A percentile compares a stretch with the other conserved stretches of the same genome.
These are phyloP conservation scores for Calonectria fujianensis DNA, from an alignment of 2,329 filamentous ascomycete species.

Conservation along the genomic window DNA sequence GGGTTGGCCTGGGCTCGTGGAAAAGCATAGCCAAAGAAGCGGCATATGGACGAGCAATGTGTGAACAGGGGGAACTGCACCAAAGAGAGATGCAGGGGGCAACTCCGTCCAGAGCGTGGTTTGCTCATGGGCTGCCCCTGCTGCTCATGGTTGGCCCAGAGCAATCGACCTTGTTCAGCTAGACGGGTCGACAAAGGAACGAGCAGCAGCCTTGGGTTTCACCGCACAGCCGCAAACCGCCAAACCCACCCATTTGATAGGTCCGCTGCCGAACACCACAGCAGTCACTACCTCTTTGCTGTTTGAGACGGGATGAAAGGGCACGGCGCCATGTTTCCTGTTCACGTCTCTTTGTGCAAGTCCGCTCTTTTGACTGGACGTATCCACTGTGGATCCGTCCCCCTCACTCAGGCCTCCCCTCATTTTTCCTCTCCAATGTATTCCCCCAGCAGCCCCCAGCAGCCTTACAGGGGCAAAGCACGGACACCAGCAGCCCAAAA, in stretches of 20 bases:
- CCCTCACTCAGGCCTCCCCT: background rate
- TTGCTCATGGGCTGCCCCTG: background rate
- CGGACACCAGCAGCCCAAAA: slow-evolving; percentile 11
- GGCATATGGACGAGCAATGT: slow-evolving; percentile 1
- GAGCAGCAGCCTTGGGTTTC: slow-evolving; percentile 22
- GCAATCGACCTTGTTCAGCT: background rate
- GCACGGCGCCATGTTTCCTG: slow-evolving; percentile 19
- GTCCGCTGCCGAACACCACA: background rate
- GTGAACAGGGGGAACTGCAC: slow-evolving; percentile 21
- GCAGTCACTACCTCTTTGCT: background rate
- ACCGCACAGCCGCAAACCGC: slow-evolving; percentile 19
- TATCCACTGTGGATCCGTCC: background rate
- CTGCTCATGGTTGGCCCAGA: slow-evolving; percentile 4
- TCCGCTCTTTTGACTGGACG: background rate
- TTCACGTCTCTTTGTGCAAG: background rate
- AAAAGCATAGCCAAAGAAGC: slow-evolving; percentile 18
- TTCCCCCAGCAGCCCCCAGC: background rate
- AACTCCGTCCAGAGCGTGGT: background rate
- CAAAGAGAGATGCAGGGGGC: slow-evolving; percentile 2
- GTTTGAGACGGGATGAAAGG: slow-evolving; percentile 31
- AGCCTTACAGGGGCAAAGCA: slow-evolving; percentile 16
- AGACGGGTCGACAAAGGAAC: slow-evolving; percentile 9
- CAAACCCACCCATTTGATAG: background rate
- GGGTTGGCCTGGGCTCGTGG: background rate
- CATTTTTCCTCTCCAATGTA: background rate